Conservation (phyloP, 2,329 filamentous ascomycete species). For the Trichoderma sp. region DNA sequence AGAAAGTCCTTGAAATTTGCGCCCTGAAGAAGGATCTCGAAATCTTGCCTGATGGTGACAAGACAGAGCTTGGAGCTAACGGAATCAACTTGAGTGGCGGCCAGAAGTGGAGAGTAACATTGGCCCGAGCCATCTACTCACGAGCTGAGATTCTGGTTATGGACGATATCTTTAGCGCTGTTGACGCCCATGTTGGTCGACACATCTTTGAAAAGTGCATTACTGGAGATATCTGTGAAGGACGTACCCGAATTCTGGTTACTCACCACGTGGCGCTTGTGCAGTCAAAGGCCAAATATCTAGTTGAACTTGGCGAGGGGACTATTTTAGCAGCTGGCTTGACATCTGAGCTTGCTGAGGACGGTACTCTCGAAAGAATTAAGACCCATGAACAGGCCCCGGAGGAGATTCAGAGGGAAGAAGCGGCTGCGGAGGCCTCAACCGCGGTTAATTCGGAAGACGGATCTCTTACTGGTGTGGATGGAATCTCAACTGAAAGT, state of each 20-base stretch:
- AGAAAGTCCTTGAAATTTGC: slow-evolving; percentile 69
- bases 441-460: slow-evolving; percentile 60
- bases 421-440: slow-evolving; percentile 43
- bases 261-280: slow-evolving; percentile 78
- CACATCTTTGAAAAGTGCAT: slow-evolving; percentile 78
- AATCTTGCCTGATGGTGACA: slow-evolving; percentile 74
- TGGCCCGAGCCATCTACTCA: slow-evolving; percentile 79
- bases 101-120: slow-evolving; percentile 79
- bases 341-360: slow-evolving; percentile 62
- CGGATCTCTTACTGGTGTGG: slow-evolving; percentile 44
- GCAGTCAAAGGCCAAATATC: slow-evolving; percentile 69
- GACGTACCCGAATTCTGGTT: slow-evolving; percentile 74
- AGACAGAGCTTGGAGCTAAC: slow-evolving; percentile 80
- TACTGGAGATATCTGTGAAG: slow-evolving; percentile 67
- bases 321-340: slow-evolving; percentile 64
- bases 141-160: slow-evolving; percentile 73
- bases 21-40: slow-evolving; percentile 74
- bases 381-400: slow-evolving; percentile 55
- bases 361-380: slow-evolving; percentile 58
- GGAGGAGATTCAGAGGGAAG: slow-evolving; percentile 46
- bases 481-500: slow-evolving; percentile 40
- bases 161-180: slow-evolving; percentile 82
- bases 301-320: slow-evolving; percentile 72
- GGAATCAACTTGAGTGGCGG: slow-evolving; percentile 84
- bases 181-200: slow-evolving; percentile 78